Evolutionary conservation across 768 basidiomycete genomes (phyloP), one percentile per base, ranked within the genome.

Genomic region (Erythrobasidium yunnanense): DNA sequence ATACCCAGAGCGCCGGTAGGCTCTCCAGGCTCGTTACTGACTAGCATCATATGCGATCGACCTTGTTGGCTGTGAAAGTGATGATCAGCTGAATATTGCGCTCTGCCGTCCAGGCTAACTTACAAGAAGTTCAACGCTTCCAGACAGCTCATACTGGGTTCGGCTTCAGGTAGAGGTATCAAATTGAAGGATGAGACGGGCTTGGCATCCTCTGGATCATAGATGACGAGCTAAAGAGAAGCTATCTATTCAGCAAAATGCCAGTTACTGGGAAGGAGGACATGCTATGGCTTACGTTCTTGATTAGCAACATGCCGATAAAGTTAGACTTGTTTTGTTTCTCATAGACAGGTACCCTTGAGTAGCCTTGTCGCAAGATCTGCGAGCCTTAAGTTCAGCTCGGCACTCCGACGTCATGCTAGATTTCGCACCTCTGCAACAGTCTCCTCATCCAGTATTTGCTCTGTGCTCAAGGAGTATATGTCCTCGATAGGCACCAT

Each of bases 401-500:
- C 38, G 11, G 38, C 18, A 5, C 1, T 17, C 15, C 17, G 3
- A 18, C 11, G 3, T 22, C 50, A 13, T n/a, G 17, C n/a, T 6
- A 7, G n/a, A 47, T 66, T 3, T 33, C 80, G 13, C 71, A 87
- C 87, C 89, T 82, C 50, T 73, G 92, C 89, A 18, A 97, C 84
- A 0, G 82, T 83, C 1, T 81, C 78, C 70, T 89, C 84, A 74
- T 95, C 86, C 49, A 96, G 77, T 23, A 90, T 80, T 1, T 84
- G 81, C 73, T 95, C 88, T 1, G 84, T 76, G 62, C 85, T 83
- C 1, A 97, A 80, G 0, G 87, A 86, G 30, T 92, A 83, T 1
- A 87, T 87, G 73, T 95, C 91, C 84, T 89, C 80, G 74, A 90
- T 83, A 1, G 85, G 84, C 0, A 88, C 89, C 88, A 90, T 89